A percentile compares a stretch with the other conserved stretches of the same genome.
These are phyloP conservation scores for Lepiota venenata DNA, from an alignment of 768 basidiomycete species.

Conservation along the genomic window DNA sequence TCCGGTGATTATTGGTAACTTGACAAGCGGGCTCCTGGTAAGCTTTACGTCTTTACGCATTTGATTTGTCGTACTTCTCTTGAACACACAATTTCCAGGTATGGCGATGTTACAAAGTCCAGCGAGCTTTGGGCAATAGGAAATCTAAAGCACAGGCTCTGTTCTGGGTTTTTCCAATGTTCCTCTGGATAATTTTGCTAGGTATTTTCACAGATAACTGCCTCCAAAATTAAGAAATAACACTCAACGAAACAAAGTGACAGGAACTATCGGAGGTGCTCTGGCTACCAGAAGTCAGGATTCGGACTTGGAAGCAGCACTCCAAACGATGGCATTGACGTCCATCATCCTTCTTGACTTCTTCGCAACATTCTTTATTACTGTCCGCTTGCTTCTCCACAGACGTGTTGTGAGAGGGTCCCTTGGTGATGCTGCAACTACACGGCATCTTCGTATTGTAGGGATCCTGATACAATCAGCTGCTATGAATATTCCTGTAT, in stretches of 20 bases:
- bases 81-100: not conserved
- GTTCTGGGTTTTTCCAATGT: not conserved
- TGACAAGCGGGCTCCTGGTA: not conserved
- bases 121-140: not conserved
- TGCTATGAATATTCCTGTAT: not conserved
- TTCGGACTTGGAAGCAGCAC: too few species aligned
- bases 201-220: too few species aligned
- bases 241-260: not conserved
- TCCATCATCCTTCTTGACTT: not conserved
- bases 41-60: too few species aligned
- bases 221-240: too few species aligned
- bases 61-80: too few species aligned
- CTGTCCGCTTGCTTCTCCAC: not conserved
- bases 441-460: not conserved
- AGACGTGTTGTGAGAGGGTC: not conserved
- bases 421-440: not conserved
- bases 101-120: slow-evolving; percentile 3
- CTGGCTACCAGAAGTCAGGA: too few species aligned
- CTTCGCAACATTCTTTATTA: not conserved
- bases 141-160: too few species aligned
- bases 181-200: not conserved
- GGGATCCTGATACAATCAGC: not conserved
- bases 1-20: not conserved
- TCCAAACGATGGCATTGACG: too few species aligned
- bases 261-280: too few species aligned